These are phyloP conservation scores for Trichoderma erinaceum DNA, from an alignment of 495 filamentous ascomycete species.

Conservation along the genomic window DNA sequence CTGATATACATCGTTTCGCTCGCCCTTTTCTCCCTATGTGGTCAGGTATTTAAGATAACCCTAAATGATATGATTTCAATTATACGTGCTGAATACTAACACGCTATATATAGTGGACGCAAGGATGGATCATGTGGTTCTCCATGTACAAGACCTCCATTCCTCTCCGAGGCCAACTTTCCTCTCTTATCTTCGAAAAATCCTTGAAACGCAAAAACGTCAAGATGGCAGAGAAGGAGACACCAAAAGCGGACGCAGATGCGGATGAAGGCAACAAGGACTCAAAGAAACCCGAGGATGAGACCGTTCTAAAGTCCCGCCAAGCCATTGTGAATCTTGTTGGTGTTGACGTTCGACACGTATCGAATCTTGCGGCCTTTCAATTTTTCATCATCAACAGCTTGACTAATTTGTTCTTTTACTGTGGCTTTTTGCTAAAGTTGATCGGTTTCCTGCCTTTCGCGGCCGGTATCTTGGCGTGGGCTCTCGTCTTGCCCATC, in stretches of 20 bases:
- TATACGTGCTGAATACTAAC: background rate
- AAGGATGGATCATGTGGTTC: slow-evolving; percentile 14
- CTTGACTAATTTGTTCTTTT: slow-evolving; percentile 57
- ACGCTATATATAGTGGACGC: background rate
- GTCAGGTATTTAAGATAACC: background rate
- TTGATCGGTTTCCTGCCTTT: slow-evolving; percentile 71
- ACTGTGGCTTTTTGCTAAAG: slow-evolving; percentile 56
- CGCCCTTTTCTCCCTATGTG: background rate
- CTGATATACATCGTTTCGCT: slow-evolving; percentile 1
- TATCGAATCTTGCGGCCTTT: slow-evolving; percentile 63
- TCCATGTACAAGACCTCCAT: slow-evolving; percentile 44
- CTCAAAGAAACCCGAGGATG: slow-evolving; percentile 29
- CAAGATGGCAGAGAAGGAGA: slow-evolving; percentile 46
- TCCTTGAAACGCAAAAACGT: slow-evolving; percentile 75
- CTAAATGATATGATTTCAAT: background rate
- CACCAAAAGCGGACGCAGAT: slow-evolving; percentile 26
- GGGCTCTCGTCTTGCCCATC: slow-evolving; percentile 57
- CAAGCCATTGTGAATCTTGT: slow-evolving; percentile 73
- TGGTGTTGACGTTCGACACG: slow-evolving; percentile 67
- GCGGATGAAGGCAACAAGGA: slow-evolving; percentile 25
- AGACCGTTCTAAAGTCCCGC: slow-evolving; percentile 23
- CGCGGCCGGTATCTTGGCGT: slow-evolving; percentile 58
- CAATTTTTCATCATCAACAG: slow-evolving; percentile 58
- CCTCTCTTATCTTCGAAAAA: slow-evolving; percentile 70
- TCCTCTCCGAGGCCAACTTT: slow-evolving; percentile 62